These are phyloP conservation scores for Trichoderma atroviride DNA, from an alignment of 2,329 filamentous ascomycete genomes.

Conservation along the genomic window DNA sequence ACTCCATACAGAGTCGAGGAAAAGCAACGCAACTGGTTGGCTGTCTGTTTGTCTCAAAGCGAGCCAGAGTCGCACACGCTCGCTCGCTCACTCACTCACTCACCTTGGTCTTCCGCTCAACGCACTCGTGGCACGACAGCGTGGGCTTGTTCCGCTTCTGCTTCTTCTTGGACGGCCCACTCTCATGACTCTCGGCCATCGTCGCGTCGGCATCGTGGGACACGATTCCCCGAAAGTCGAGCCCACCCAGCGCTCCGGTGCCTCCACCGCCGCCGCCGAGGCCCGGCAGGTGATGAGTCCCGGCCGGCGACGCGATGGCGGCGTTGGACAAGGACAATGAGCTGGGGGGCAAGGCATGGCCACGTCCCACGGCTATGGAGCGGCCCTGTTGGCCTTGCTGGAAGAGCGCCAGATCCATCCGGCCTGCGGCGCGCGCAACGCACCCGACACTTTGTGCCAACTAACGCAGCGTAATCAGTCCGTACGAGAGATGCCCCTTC, in stretches of 20 bases:
- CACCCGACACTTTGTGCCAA: background rate
- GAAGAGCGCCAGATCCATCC: slow-evolving; percentile 36
- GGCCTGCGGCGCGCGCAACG: background rate
- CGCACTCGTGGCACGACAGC: slow-evolving; percentile 76
- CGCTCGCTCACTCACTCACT: background rate
- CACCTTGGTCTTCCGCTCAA: slow-evolving; percentile 81
- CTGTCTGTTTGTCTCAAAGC: background rate
- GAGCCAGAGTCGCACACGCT: background rate
- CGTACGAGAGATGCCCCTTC: background rate
- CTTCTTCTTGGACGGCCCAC: slow-evolving; percentile 63
- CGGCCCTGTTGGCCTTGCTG: slow-evolving; percentile 28
- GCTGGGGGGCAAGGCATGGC: slow-evolving; percentile 33
- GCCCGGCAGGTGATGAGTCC: slow-evolving; percentile 32
- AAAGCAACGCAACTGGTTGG: background rate
- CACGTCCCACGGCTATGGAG: background rate
- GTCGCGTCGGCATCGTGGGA: slow-evolving; percentile 29
- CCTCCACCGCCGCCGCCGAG: slow-evolving; percentile 16
- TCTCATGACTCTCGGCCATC: slow-evolving; percentile 35
- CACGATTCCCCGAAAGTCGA: slow-evolving; percentile 17
- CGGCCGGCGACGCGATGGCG: slow-evolving; percentile 34
- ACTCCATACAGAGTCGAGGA: background rate
- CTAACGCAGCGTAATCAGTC: background rate
- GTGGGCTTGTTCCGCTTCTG: slow-evolving; percentile 86
- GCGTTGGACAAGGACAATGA: slow-evolving; percentile 34
- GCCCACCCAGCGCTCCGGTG: slow-evolving; percentile 16